A percentile compares a stretch with the other conserved stretches of the same genome.
Conservation (phyloP, 2,329 filamentous ascomycete genomes). For the Nigrograna mackinnonii region DNA sequence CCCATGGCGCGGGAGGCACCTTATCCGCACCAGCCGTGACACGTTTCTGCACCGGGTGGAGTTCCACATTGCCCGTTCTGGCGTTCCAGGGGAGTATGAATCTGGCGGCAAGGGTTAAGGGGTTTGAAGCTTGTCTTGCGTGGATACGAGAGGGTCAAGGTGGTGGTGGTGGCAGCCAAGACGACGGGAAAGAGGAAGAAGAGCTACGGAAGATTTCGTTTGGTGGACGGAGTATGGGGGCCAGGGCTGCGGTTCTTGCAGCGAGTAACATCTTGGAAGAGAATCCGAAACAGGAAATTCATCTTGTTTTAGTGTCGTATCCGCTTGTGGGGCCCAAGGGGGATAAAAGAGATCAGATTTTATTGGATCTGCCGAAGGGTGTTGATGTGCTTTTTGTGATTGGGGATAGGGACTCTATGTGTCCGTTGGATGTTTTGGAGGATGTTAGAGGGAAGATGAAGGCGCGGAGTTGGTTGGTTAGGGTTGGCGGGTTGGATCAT, state of each 20-base stretch:
- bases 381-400: constrained; percentile 44
- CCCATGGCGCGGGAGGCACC: constrained; percentile 50
- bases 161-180: neutral
- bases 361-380: constrained; percentile 33
- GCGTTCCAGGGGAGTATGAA: constrained; percentile 49
- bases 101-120: constrained; percentile 39
- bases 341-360: constrained; percentile 41
- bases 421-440: constrained; percentile 29
- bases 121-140: constrained; percentile 44
- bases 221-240: constrained; percentile 50
- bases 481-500: constrained; percentile 6
- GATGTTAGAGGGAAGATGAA: constrained; percentile 40
- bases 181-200: neutral
- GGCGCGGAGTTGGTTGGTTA: constrained; percentile 38
- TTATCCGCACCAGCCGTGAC: constrained; percentile 41
- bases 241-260: constrained; percentile 46
- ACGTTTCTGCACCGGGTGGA: constrained; percentile 45
- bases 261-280: constrained; percentile 23
- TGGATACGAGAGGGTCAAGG: constrained; percentile 22
- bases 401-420: constrained; percentile 42
- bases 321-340: constrained; percentile 42
- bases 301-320: constrained; percentile 45
- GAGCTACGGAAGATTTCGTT: constrained; percentile 20
- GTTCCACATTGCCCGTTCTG: constrained; percentile 20
- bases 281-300: neutral